Evolutionary conservation across 345 rosid species (phyloP).

Genomic region (Conringia planisiliqua): DNA sequence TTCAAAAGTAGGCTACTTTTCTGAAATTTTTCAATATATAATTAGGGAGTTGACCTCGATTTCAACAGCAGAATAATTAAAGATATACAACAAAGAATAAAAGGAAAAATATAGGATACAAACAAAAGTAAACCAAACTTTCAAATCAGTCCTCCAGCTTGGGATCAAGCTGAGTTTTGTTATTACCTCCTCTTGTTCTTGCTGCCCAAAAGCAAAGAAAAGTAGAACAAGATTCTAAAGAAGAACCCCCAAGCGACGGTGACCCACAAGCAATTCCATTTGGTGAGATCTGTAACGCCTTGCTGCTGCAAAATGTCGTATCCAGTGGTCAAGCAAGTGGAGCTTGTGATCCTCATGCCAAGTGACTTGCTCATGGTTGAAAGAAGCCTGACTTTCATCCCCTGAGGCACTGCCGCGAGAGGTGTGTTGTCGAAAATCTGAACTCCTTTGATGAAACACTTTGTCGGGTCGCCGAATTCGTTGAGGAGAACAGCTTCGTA

Average conservation of each 20-base stretch:
- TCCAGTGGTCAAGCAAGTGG: conserved; percentile 41
- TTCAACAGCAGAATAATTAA: conserved; percentile 1
- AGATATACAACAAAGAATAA: conserved; percentile 19
- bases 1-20: neutral
- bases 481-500: conserved; percentile 38
- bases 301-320: conserved; percentile 37
- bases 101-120: neutral
- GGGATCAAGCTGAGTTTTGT: neutral
- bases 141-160: neutral
- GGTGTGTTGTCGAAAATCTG: conserved; percentile 40
- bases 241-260: conserved; percentile 44
- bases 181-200: conserved; percentile 42
- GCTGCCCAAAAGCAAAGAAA: conserved; percentile 39
- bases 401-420: conserved; percentile 22
- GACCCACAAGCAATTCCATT: conserved; percentile 43
- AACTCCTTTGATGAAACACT: conserved; percentile 39
- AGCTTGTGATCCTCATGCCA: conserved; percentile 36
- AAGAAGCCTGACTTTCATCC: conserved; percentile 31
- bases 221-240: conserved; percentile 39
- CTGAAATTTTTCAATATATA: neutral
- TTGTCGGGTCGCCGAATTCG: conserved; percentile 32
- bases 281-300: conserved; percentile 33
- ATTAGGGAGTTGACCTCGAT: neutral
- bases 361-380: conserved; percentile 26
- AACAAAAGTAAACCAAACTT: neutral